These are phyloP conservation scores for Botrytis hyacinthi DNA, from an alignment of 2,329 filamentous ascomycete genomes.

Conservation along the genomic window DNA sequence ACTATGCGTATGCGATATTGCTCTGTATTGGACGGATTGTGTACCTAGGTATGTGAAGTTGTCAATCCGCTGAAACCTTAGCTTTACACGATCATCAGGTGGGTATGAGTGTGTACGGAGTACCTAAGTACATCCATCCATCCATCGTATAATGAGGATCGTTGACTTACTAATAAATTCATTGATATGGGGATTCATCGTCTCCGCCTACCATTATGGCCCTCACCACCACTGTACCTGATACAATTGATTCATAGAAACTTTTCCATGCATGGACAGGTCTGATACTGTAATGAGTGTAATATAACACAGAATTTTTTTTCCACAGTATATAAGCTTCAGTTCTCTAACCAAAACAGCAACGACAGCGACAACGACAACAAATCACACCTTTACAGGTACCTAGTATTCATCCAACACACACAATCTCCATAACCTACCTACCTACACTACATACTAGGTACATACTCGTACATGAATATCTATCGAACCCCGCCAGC, in stretches of 20 bases:
- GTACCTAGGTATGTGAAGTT: background rate
- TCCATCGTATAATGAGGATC: background rate
- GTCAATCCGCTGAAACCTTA: background rate
- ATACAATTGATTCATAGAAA: background rate
- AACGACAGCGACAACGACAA: background rate
- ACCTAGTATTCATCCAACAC: background rate
- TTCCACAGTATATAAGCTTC: background rate
- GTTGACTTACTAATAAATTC: background rate
- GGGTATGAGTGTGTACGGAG: background rate
- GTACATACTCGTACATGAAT: background rate
- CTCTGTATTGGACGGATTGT: background rate
- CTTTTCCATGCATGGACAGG: background rate
- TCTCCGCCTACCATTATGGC: background rate
- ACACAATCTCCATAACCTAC: background rate
- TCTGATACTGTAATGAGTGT: background rate
- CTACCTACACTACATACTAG: background rate
- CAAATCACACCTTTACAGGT: background rate
- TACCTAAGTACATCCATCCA: background rate
- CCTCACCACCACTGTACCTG: background rate
- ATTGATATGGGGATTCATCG: background rate
- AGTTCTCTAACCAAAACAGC: background rate
- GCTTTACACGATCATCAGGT: background rate
- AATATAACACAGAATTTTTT: background rate
- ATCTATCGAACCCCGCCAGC: constrained; percentile 8
- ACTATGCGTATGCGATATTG: background rate